Percentiles rank a stretch among this genome's conserved stretches.
Conservation (phyloP, 2,329 filamentous ascomycete genomes). For the Daldinia sp. region DNA sequence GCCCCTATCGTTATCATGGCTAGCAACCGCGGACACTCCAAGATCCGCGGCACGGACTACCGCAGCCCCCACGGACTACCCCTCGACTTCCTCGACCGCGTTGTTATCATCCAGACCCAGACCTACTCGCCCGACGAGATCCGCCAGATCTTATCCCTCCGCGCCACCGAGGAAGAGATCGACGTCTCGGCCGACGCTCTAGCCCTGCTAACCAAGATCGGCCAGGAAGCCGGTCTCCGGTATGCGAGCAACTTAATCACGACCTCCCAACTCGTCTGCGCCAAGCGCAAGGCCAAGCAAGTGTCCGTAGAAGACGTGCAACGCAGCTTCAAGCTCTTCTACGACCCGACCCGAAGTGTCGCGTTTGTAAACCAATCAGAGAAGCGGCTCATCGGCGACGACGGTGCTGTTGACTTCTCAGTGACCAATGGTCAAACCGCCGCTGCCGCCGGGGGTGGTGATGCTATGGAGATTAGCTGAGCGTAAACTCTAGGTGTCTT, state of each 20-base stretch:
- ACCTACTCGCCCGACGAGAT: slow-evolving; percentile 87
- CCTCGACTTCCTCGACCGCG: slow-evolving; percentile 93
- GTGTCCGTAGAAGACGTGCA: slow-evolving; percentile 90
- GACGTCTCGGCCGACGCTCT: slow-evolving; percentile 91
- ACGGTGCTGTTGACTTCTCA: slow-evolving; percentile 80
- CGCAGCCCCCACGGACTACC: slow-evolving; percentile 93
- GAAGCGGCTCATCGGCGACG: slow-evolving; percentile 90
- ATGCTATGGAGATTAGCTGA: slow-evolving; percentile 54
- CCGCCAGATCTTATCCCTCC: slow-evolving; percentile 89
- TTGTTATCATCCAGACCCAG: slow-evolving; percentile 96
- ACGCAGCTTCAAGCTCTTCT: slow-evolving; percentile 93
- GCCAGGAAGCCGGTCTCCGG: slow-evolving; percentile 87
- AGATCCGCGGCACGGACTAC: slow-evolving; percentile 94
- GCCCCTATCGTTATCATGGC: slow-evolving; percentile 99
- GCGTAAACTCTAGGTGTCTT: slow-evolving; percentile 20
- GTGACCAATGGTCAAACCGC: slow-evolving; percentile 66
- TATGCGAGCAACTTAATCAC: slow-evolving; percentile 99
- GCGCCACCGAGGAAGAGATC: slow-evolving; percentile 95
- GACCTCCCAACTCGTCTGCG: slow-evolving; percentile 86
- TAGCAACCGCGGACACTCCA: slow-evolving; percentile 91
- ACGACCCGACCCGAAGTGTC: slow-evolving; percentile 87
- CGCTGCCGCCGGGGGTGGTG: slow-evolving; percentile 34
- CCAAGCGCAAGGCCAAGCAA: slow-evolving; percentile 87
- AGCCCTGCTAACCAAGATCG: slow-evolving; percentile 94
- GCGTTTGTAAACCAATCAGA: slow-evolving; percentile 92